Evolutionary conservation across 192 early-diverging fungal genomes (phyloP), one percentile per base, ranked within the genome.

Genomic region (Lobosporangium transversale): DNA sequence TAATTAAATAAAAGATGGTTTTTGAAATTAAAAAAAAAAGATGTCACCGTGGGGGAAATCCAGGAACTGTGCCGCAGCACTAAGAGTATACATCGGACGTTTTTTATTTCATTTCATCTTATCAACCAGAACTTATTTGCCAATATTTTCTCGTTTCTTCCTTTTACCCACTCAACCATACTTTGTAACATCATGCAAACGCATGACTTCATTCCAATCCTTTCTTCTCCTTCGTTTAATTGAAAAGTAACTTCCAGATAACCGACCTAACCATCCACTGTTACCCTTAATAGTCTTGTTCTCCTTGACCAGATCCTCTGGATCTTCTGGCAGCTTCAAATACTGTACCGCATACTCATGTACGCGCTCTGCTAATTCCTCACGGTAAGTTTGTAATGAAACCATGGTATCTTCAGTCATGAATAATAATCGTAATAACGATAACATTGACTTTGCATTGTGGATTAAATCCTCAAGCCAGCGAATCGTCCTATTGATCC

Each of bases 141-240:
- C n/a, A n/a, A n/a, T n/a, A n/a, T n/a, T n/a, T n/a, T n/a, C n/a
- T n/a, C n/a, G n/a, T n/a, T n/a, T n/a, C n/a, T n/a, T n/a, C n/a
- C n/a, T 23, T 36, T 40, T 4, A 21, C 29, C 35, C 9, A 17
- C 21, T 43, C 55, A 80, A 31, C 75, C 70, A 50, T 80, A 80
- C 20, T 30, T 30, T 10, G 79, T 69, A 9, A 80, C 70, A 69
- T 80, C 79, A 40, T 68, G 71, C 45, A 80, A 31, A 15, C 79
- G 53, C 67, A 80, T 75, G n/a, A 80, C 79, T 49, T 80, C 79
- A 35, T 80, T 80, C 61, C 71, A 80, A 35, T 80, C 73, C 65
- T 80, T 80, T 65, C 71, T 80, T 80, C 79, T 80, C 43, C 79
- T 62, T 24, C 70, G 44, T 57, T 68, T 80, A 42, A 80, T 80